Evolutionary conservation across 176 grass and related monocot species (phyloP).

Genomic region (Zoysia pacifica): DNA sequence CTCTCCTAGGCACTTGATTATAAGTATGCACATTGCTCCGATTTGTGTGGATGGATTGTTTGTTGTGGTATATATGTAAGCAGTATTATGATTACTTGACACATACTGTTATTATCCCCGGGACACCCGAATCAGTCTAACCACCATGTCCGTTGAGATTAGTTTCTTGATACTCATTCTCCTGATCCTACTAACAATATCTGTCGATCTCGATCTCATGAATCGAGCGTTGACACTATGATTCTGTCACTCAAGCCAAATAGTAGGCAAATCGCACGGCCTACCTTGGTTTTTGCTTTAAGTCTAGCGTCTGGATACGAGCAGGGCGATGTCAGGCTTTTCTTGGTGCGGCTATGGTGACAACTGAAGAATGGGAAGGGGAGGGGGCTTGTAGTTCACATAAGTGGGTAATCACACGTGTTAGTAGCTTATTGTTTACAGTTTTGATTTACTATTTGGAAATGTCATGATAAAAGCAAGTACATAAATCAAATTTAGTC

Average conservation of each 20-base stretch:
- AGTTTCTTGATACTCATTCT: too few species aligned
- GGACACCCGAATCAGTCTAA: too few species aligned
- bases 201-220: too few species aligned
- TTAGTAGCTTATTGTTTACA: background rate
- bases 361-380: too few species aligned
- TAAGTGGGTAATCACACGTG: too few species aligned
- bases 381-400: background rate
- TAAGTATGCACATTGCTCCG: background rate
- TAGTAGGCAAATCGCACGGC: background rate
- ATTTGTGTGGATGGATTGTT: background rate
- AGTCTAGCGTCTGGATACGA: background rate
- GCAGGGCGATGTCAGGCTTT: too few species aligned
- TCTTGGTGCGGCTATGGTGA: too few species aligned
- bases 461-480: background rate
- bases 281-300: background rate
- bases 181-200: too few species aligned
- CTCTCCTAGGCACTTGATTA: conserved; percentile 7
- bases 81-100: background rate
- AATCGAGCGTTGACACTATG: background rate
- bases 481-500: background rate
- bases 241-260: background rate
- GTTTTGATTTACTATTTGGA: background rate
- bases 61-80: background rate
- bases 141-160: too few species aligned
- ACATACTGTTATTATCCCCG: too few species aligned